These are phyloP conservation scores for Pseudogymnoascus sp. DNA, from an alignment of 2,329 filamentous ascomycete species.

Conservation along the genomic window DNA sequence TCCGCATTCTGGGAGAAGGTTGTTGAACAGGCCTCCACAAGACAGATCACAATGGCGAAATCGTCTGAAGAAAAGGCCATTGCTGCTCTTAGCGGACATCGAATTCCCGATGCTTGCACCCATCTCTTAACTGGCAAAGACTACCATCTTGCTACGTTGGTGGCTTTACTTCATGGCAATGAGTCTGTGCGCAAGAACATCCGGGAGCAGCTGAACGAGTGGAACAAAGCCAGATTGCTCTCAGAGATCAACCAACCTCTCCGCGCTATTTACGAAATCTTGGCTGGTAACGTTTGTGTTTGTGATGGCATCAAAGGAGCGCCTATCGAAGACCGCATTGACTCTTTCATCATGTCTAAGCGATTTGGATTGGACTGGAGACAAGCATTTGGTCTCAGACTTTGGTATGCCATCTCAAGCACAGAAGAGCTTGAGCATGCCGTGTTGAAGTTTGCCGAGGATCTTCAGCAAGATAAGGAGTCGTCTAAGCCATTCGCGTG, in stretches of 20 bases:
- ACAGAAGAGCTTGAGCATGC: slow-evolving; percentile 64
- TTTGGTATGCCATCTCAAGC: slow-evolving; percentile 74
- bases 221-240: slow-evolving; percentile 73
- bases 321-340: slow-evolving; percentile 69
- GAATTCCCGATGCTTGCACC: slow-evolving; percentile 74
- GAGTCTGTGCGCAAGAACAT: slow-evolving; percentile 64
- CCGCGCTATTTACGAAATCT: slow-evolving; percentile 79
- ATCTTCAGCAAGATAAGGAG: slow-evolving; percentile 64
- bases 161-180: slow-evolving; percentile 73
- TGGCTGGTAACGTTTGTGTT: slow-evolving; percentile 78
- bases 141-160: slow-evolving; percentile 73
- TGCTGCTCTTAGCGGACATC: slow-evolving; percentile 67
- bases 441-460: slow-evolving; percentile 62
- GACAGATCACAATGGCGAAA: slow-evolving; percentile 47
- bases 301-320: slow-evolving; percentile 68
- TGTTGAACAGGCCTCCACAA: slow-evolving; percentile 50
- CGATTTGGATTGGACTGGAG: slow-evolving; percentile 87
- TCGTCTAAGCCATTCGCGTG: slow-evolving; percentile 60
- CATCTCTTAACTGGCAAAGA: slow-evolving; percentile 67
- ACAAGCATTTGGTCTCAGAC: slow-evolving; percentile 79
- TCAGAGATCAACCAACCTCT: slow-evolving; percentile 81
- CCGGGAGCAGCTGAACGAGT: slow-evolving; percentile 69
- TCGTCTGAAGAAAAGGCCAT: slow-evolving; percentile 77
- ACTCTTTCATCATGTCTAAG: slow-evolving; percentile 72
- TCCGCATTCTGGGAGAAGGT: slow-evolving; percentile 57